Percentiles rank a stretch among this genome's conserved stretches.
Evolutionary conservation across 306 rosid genomes (phyloP).

Genomic region (Gynostemma pentaphyllum): DNA sequence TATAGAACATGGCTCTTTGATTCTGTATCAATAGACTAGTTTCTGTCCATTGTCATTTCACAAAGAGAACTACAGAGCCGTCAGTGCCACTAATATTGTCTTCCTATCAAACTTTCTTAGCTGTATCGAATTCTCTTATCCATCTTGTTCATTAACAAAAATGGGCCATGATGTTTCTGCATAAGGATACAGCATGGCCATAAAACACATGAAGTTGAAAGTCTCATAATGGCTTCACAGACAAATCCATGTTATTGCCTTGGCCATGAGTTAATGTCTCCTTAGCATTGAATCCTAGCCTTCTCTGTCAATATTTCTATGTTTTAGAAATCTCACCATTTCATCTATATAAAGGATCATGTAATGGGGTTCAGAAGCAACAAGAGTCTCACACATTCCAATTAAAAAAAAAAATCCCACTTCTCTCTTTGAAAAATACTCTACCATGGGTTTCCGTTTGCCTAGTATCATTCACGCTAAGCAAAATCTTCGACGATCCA

Average conservation of each 20-base stretch:
- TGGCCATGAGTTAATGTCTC: neutral
- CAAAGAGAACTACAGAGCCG: neutral
- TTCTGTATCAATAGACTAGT: too few species aligned
- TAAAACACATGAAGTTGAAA: neutral
- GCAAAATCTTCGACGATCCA: neutral
- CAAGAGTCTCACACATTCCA: neutral
- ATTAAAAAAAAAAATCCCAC: neutral
- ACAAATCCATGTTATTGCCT: conserved; percentile 25
- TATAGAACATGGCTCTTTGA: neutral
- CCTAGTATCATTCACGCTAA: conserved; percentile 8
- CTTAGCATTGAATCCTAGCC: neutral
- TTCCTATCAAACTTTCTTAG: neutral
- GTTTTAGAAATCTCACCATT: neutral
- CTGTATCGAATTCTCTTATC: neutral
- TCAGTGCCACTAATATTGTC: neutral
- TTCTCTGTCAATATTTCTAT: neutral
- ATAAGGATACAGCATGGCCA: neutral
- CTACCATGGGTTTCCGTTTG: conserved; percentile 15
- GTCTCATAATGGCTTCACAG: neutral
- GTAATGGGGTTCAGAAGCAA: conserved; percentile 11
- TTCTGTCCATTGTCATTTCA: neutral
- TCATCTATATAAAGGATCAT: conserved; percentile 21
- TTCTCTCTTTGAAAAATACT: neutral
- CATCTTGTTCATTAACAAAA: neutral
- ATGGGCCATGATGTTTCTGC: conserved; percentile 3